Evolutionary conservation across 306 rosid species (phyloP).

Genomic region (Purshia tridentata): DNA sequence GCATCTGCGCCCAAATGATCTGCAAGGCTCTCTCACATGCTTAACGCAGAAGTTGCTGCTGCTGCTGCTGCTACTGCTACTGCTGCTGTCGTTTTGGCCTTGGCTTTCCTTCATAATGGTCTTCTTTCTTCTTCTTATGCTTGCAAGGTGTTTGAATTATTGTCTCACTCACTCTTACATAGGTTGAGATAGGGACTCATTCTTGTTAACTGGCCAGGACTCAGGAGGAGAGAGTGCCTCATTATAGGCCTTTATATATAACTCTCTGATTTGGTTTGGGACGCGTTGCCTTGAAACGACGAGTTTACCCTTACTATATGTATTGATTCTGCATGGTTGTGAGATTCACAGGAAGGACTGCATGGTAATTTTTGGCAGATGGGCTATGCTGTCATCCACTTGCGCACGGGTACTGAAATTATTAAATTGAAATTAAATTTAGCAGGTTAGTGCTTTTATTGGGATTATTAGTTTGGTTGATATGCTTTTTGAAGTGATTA

Average conservation of each 20-base stretch:
- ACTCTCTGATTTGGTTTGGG: slow-evolving; percentile 2
- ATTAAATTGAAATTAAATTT: not conserved
- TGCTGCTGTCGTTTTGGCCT: not conserved
- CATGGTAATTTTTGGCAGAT: not conserved
- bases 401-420: slow-evolving; percentile 15
- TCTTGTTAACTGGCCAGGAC: slow-evolving; percentile 6
- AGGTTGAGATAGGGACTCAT: slow-evolving; percentile 5
- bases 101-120: not conserved
- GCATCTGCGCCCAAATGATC: slow-evolving; percentile 59
- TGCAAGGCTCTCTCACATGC: slow-evolving; percentile 40
- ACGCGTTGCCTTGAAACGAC: not conserved
- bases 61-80: not conserved
- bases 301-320: not conserved
- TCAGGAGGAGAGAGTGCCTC: not conserved
- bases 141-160: not conserved
- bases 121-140: not conserved
- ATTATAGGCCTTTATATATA: not conserved
- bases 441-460: slow-evolving; percentile 10
- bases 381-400: slow-evolving; percentile 20
- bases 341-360: not conserved
- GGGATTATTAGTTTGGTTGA: not conserved
- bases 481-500: not conserved
- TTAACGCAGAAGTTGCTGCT: slow-evolving; percentile 28
- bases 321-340: not conserved
- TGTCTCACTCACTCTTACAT: not conserved